Evolutionary conservation across 2,329 filamentous ascomycete genomes (phyloP).

Genomic region (Colletotrichum abscissum): DNA sequence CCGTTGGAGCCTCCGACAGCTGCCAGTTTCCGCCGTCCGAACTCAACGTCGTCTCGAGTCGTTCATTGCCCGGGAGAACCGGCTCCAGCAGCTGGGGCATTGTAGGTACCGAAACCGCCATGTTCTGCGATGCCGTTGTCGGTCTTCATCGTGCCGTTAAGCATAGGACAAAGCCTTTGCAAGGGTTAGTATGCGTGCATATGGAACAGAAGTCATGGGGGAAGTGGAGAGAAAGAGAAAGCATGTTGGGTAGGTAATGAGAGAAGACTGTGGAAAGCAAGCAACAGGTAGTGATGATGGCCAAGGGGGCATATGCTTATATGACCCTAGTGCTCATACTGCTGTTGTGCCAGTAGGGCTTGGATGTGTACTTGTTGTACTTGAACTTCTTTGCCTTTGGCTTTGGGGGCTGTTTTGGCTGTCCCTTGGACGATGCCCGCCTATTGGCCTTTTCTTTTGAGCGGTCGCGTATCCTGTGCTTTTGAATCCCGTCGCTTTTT

Average conservation of each 20-base stretch:
- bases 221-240: neutral
- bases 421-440: conserved; percentile 21
- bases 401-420: neutral
- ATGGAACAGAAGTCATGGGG: conserved; percentile 1
- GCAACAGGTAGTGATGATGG: conserved; percentile 39
- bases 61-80: conserved; percentile 44
- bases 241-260: neutral
- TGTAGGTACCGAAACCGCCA: conserved; percentile 69
- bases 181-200: conserved; percentile 41
- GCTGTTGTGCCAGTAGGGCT: conserved; percentile 26
- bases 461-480: neutral
- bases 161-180: conserved; percentile 80
- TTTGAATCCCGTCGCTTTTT: conserved; percentile 1
- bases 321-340: conserved; percentile 1
- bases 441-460: neutral
- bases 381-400: conserved; percentile 31
- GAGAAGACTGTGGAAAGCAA: conserved; percentile 29
- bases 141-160: conserved; percentile 83
- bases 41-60: neutral
- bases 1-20: neutral
- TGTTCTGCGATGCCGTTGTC: conserved; percentile 67
- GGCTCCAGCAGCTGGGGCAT: conserved; percentile 48
- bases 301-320: conserved; percentile 34
- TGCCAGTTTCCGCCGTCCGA: conserved; percentile 7
- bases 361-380: conserved; percentile 35